Base-by-base conservation (phyloP, 2,329 filamentous ascomycete species). In the Penicillium sp. region DNA sequence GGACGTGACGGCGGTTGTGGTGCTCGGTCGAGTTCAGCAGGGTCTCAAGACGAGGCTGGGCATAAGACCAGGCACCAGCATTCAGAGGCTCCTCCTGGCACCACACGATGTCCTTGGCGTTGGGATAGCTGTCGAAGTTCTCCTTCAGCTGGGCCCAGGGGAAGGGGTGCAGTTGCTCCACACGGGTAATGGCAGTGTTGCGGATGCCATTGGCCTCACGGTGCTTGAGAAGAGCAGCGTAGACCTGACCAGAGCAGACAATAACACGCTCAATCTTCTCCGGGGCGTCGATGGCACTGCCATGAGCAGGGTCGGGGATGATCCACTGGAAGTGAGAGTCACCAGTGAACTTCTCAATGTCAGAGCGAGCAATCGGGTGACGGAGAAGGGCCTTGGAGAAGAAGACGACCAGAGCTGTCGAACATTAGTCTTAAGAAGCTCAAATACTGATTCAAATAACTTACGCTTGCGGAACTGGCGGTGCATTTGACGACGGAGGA, bases 101-200 rank as follows among this genome's bases (percentile, higher is more conserved):
- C 89, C 89, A 98, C 48, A 98, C 88, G 52, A 98, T 88, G 49
- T 88, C 90, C 77, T 95, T 86, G 55, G 90, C 90, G 67, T 98
- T 98, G 63, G 89, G 87, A 74, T 98, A 98, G 67, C 74, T 80
- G 73, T 98, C 90, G 37, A 98, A 77, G 73, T 96, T 96, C 67
- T 96, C 90, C 74, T 85, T 86, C 38, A 98, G 79, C 68, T 92
- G 88, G 56, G 89, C 82, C 90, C 92, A 98, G 35, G 92, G 92
- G 85, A 98, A 98, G 59, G 92, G 92, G 73, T 98, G 89, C 44
- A 98, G 79, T 72, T 98, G 92, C 73, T 98, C 92, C 52, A 98
- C 80, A 62, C 92, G 88, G 14, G 89, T 95, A 64, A 98, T 83
- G 59, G 90, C 92, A 13, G 90, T 85, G 62, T 95, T 83, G 67